Conservation (phyloP, 768 basidiomycete genomes). For the Mycena capillaripes region DNA sequence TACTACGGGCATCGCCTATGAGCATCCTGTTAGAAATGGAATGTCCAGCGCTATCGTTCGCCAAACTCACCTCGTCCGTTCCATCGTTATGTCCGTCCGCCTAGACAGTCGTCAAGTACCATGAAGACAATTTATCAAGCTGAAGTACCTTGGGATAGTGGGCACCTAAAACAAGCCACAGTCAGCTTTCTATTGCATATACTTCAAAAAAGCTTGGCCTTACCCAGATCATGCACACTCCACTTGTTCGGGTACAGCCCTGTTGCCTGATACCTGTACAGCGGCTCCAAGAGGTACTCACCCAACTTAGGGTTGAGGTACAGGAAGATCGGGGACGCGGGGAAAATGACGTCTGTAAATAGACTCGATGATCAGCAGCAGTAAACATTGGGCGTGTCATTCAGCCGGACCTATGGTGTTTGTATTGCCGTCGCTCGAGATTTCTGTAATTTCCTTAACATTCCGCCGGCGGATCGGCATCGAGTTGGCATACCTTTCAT, state of each 20-base stretch:
- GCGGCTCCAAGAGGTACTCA: conserved; percentile 69
- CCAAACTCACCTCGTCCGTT: conserved; percentile 63
- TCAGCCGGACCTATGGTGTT: too few relatives aligned
- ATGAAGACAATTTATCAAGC: too few relatives aligned
- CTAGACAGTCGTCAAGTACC: too few relatives aligned
- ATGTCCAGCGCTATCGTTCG: conserved; percentile 51
- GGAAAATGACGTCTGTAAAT: conserved; percentile 70
- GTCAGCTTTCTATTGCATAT: neutral
- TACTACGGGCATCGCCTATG: conserved; percentile 2
- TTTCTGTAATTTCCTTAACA: conserved; percentile 51
- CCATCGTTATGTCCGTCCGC: conserved; percentile 63
- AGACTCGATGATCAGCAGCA: too few relatives aligned
- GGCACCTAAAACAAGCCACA: conserved; percentile 43
- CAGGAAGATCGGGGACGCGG: conserved; percentile 66
- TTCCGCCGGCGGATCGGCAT: neutral
- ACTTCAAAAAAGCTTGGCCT: conserved; percentile 22
- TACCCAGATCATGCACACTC: conserved; percentile 75
- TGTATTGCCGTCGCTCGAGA: conserved; percentile 63
- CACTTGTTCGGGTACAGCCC: conserved; percentile 76
- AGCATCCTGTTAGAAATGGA: too few relatives aligned
- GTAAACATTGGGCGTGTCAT: too few relatives aligned
- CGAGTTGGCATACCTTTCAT: conserved; percentile 60
- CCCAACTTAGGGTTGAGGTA: conserved; percentile 69
- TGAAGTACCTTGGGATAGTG: conserved; percentile 59
- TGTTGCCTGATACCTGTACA: conserved; percentile 76